These are phyloP conservation scores for Wickerhamiella siamensis DNA, from an alignment of 805 yeast genomes.

Conservation along the genomic window DNA sequence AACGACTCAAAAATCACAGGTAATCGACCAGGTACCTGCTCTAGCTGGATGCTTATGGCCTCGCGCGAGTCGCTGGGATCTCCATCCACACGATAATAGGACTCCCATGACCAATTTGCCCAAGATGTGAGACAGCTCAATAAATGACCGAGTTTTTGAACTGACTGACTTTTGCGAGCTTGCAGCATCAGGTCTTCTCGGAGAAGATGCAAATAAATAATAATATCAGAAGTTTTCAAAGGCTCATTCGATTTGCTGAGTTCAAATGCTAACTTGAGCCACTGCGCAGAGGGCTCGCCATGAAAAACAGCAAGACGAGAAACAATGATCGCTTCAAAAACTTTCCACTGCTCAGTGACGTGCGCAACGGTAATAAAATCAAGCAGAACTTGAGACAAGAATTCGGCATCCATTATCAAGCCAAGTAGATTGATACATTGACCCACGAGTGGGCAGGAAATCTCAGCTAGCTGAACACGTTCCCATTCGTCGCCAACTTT, in stretches of 20 bases:
- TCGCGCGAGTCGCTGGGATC: slow-evolving; percentile 19
- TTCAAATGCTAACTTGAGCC: neutral
- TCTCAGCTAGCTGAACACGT: neutral
- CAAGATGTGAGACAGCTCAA: slow-evolving; percentile 42
- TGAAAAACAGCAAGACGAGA: neutral
- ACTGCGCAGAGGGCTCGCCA: neutral
- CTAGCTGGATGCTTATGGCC: neutral
- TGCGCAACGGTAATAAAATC: neutral
- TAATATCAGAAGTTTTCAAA: slow-evolving; percentile 25
- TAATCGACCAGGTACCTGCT: slow-evolving; percentile 27
- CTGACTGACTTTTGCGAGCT: slow-evolving; percentile 27
- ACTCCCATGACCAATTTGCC: slow-evolving; percentile 70
- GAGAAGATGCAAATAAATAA: slow-evolving; percentile 56
- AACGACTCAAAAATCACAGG: slow-evolving; percentile 40
- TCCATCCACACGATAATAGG: slow-evolving; percentile 32
- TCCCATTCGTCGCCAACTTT: neutral
- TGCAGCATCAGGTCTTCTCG: slow-evolving; percentile 63
- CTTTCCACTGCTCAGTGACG: neutral
- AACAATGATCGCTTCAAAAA: neutral
- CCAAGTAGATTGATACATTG: neutral
- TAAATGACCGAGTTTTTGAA: slow-evolving; percentile 35
- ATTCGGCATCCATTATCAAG: neutral
- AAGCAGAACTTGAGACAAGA: neutral
- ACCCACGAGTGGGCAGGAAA: neutral
- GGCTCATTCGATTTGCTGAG: neutral